Conservation (phyloP, 768 basidiomycete genomes). For the Chlorophyllum brunneum region DNA sequence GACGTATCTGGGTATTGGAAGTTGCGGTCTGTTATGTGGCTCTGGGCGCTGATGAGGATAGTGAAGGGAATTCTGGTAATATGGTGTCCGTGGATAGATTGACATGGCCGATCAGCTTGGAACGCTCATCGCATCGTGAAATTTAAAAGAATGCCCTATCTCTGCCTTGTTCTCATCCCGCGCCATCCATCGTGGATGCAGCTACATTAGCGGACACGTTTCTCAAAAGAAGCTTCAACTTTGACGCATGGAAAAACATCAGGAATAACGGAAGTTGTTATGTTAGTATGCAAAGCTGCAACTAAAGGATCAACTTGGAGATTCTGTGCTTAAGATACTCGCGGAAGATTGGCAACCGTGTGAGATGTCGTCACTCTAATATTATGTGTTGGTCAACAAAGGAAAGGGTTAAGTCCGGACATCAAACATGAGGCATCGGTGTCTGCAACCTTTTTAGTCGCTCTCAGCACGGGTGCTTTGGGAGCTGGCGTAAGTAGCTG, state of each 20-base stretch:
- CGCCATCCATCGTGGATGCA: background rate
- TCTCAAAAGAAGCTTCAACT: background rate
- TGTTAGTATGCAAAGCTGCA: background rate
- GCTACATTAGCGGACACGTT: background rate
- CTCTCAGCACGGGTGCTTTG: too few species aligned
- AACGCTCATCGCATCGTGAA: too few species aligned
- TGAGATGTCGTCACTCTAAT: conserved; percentile 11
- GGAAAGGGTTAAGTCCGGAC: too few species aligned
- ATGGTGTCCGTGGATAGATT: background rate
- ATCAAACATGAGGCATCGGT: too few species aligned
- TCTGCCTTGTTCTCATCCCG: background rate
- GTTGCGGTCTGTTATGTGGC: too few species aligned
- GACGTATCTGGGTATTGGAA: too few species aligned
- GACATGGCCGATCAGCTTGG: conserved; percentile 7
- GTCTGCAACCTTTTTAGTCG: too few species aligned
- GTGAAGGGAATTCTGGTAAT: too few species aligned
- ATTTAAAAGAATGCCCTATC: background rate
- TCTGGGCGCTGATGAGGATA: background rate
- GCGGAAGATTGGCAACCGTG: conserved; percentile 2
- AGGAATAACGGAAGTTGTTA: background rate
- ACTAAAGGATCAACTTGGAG: background rate
- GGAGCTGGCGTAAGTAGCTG: too few species aligned
- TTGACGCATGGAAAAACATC: background rate
- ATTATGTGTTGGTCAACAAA: too few species aligned
- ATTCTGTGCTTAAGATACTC: background rate